Conservation (phyloP, 2,329 filamentous ascomycete genomes). For the Penicillium sp. region DNA sequence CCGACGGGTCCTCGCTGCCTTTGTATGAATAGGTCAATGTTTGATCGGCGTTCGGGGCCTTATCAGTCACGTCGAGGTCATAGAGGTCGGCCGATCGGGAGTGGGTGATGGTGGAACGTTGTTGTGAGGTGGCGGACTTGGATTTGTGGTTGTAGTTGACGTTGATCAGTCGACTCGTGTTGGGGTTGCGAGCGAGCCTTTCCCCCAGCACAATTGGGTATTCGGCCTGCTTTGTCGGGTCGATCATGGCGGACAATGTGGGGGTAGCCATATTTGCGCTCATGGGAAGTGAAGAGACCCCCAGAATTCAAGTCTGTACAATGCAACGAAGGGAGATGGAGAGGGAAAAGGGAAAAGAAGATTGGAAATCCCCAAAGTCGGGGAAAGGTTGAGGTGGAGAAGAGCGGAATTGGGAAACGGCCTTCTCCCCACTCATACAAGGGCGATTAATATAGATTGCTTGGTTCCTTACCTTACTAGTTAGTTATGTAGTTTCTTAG, state of each 20-base stretch:
- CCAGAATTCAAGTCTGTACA: background rate
- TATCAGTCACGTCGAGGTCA: constrained; percentile 45
- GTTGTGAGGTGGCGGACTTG: constrained; percentile 42
- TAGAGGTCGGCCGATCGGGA: constrained; percentile 39
- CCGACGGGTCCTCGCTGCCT: constrained; percentile 42
- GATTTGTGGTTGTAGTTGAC: constrained; percentile 50
- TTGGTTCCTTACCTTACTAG: background rate
- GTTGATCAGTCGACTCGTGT: constrained; percentile 36
- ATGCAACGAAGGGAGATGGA: background rate
- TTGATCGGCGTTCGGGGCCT: constrained; percentile 41
- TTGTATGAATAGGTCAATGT: constrained; percentile 42
- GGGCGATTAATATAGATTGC: background rate
- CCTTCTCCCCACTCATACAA: constrained; percentile 3
- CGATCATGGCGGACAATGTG: constrained; percentile 38
- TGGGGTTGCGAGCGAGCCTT: constrained; percentile 35
- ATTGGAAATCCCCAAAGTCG: constrained; percentile 4
- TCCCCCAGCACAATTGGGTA: constrained; percentile 50
- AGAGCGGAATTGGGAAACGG: background rate
- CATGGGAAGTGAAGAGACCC: constrained; percentile 1
- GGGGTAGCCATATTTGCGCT: constrained; percentile 35
- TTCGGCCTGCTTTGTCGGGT: constrained; percentile 48
- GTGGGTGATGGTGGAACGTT: constrained; percentile 40
- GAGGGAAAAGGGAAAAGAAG: background rate
- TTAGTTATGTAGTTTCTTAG: background rate
- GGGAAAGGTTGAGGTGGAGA: constrained; percentile 10